Percentiles rank a stretch among this genome's conserved stretches.
phyloP scores from a whole-genome alignment of 768 basidiomycete genomes.

The Calvatia gigantea region DNA sequence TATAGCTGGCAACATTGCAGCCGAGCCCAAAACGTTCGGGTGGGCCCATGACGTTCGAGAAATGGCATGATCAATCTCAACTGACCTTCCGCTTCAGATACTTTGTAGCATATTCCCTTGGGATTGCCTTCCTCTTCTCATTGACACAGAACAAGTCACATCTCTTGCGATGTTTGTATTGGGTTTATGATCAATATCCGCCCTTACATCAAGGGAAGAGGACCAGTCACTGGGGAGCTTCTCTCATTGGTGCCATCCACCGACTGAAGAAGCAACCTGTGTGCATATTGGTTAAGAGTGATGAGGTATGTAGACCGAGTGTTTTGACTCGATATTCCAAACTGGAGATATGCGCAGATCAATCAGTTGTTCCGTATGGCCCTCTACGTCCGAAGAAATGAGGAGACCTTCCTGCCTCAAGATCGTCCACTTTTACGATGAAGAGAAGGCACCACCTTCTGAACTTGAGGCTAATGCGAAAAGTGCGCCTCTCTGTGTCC shows the following conservation, averaged over 20 bases:
- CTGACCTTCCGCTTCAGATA: slow-evolving; percentile 38
- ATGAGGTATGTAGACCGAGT: slow-evolving; percentile 45
- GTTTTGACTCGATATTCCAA: neutral
- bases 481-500: slow-evolving; percentile 32
- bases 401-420: slow-evolving; percentile 69
- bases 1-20: slow-evolving; percentile 57
- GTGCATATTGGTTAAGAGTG: slow-evolving; percentile 58
- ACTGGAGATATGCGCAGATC: slow-evolving; percentile 40
- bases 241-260: slow-evolving; percentile 41
- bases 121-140: slow-evolving; percentile 43
- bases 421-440: slow-evolving; percentile 62
- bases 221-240: slow-evolving; percentile 39
- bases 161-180: slow-evolving; percentile 51
- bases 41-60: slow-evolving; percentile 23
- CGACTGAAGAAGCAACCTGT: slow-evolving; percentile 49
- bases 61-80: neutral
- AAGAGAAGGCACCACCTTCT: slow-evolving; percentile 51
- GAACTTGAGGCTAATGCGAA: slow-evolving; percentile 73
- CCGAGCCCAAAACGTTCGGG: slow-evolving; percentile 55
- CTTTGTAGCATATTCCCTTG: slow-evolving; percentile 59
- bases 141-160: slow-evolving; percentile 52
- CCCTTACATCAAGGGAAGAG: slow-evolving; percentile 35
- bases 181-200: slow-evolving; percentile 62
- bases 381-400: slow-evolving; percentile 62
- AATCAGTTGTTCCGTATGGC: slow-evolving; percentile 62